Evolutionary conservation across 202 grass and related monocot species (phyloP).

Genomic region (Brachypodium distachyon): DNA sequence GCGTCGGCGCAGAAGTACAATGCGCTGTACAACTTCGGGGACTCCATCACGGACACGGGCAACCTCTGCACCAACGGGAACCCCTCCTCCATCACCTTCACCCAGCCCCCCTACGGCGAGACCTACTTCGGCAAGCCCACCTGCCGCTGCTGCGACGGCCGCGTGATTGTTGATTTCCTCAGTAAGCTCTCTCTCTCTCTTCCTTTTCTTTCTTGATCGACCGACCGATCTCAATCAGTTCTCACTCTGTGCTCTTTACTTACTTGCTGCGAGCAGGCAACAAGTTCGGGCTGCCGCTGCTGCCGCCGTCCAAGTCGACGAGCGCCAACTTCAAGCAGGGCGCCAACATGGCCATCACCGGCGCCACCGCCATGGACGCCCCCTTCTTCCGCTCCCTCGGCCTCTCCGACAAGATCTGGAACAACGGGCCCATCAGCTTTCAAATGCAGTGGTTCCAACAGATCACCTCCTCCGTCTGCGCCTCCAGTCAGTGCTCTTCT

Average conservation of each 20-base stretch:
- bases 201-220: too few relatives aligned
- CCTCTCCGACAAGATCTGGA: slow-evolving; percentile 66
- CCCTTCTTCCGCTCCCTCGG: slow-evolving; percentile 72
- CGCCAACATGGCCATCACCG: slow-evolving; percentile 90
- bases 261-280: slow-evolving; percentile 27
- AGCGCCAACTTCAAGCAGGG: slow-evolving; percentile 63
- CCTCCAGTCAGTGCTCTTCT: not conserved
- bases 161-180: slow-evolving; percentile 76
- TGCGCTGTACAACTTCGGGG: slow-evolving; percentile 85
- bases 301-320: slow-evolving; percentile 55
- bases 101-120: slow-evolving; percentile 76
- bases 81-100: slow-evolving; percentile 58
- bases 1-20: slow-evolving; percentile 61
- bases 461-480: slow-evolving; percentile 44
- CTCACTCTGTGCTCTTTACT: too few relatives aligned
- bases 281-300: slow-evolving; percentile 63
- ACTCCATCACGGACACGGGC: slow-evolving; percentile 86
- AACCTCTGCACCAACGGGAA: slow-evolving; percentile 61
- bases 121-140: slow-evolving; percentile 81
- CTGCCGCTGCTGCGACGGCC: slow-evolving; percentile 75
- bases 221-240: too few relatives aligned
- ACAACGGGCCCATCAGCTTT: slow-evolving; percentile 65
- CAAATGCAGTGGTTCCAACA: slow-evolving; percentile 87
- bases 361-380: slow-evolving; percentile 62
- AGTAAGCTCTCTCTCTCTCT: too few relatives aligned